Conservation (phyloP, 1,284 basidiomycete species). For the Ustilago lituana region DNA sequence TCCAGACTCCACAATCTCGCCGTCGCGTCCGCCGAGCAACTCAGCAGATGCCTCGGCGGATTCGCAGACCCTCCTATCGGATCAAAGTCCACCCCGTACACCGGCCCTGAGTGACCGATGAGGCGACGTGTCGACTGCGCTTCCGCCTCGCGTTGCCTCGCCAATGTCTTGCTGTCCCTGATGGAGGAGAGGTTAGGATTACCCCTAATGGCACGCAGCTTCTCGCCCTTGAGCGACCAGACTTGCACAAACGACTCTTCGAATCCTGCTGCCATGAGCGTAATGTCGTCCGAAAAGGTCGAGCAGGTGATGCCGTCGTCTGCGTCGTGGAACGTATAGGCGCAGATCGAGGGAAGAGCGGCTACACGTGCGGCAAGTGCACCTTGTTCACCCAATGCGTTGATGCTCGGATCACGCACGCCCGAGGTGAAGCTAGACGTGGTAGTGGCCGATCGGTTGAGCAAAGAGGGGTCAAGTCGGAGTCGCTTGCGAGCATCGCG, state of each 20-base stretch:
- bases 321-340: slow-evolving; percentile 66
- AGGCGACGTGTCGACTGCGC: slow-evolving; percentile 75
- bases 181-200: slow-evolving; percentile 77
- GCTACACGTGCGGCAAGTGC: slow-evolving; percentile 55
- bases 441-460: slow-evolving; percentile 11
- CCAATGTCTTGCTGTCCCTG: slow-evolving; percentile 70
- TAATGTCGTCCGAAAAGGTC: slow-evolving; percentile 88
- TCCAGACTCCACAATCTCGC: slow-evolving; percentile 94
- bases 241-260: slow-evolving; percentile 93
- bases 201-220: slow-evolving; percentile 79
- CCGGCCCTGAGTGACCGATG: slow-evolving; percentile 94
- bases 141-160: slow-evolving; percentile 48
- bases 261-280: slow-evolving; percentile 95
- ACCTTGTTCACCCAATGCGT: slow-evolving; percentile 52
- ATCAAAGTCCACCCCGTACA: slow-evolving; percentile 94
- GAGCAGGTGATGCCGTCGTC: slow-evolving; percentile 76
- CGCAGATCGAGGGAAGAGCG: slow-evolving; percentile 64
- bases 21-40: slow-evolving; percentile 91
- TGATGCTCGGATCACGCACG: slow-evolving; percentile 51
- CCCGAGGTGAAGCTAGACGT: slow-evolving; percentile 35
- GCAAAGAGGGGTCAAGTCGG: slow-evolving; percentile 52
- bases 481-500: slow-evolving; percentile 75
- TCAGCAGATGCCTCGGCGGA: slow-evolving; percentile 86
- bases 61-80: slow-evolving; percentile 85
- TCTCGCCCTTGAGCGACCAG: slow-evolving; percentile 95